Evolutionary conservation across 257 asterid genomes (phyloP).

Genomic region (Solanum medicagineum): DNA sequence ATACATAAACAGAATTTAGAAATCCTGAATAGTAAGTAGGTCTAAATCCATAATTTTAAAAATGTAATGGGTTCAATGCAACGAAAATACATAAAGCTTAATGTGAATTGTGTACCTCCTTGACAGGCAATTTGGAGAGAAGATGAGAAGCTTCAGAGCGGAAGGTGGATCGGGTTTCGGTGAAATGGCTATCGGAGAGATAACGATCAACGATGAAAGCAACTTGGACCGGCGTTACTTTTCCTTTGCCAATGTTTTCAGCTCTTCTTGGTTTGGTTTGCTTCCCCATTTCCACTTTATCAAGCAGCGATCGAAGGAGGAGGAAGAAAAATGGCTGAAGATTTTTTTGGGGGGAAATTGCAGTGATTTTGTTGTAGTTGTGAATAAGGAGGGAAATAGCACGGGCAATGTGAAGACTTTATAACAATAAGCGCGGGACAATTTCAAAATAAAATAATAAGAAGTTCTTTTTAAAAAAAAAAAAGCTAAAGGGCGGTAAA

Average conservation of each 20-base stretch:
- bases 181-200: conserved; percentile 48
- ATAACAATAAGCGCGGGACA: not conserved
- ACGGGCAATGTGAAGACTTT: not conserved
- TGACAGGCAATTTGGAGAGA: conserved; percentile 65
- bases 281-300: conserved; percentile 33
- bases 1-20: not conserved
- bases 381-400: not conserved
- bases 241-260: conserved; percentile 60
- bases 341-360: not conserved
- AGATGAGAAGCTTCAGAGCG: conserved; percentile 76
- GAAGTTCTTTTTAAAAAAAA: not conserved
- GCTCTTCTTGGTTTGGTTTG: conserved; percentile 29
- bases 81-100: not conserved
- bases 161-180: conserved; percentile 45
- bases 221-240: conserved; percentile 69
- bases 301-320: not conserved
- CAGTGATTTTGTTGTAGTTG: not conserved
- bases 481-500: not conserved
- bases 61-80: not conserved
- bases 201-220: conserved; percentile 92
- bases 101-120: conserved; percentile 28
- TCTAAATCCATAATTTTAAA: not conserved
- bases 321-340: not conserved
- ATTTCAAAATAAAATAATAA: not conserved
- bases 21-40: not conserved